phyloP scores from a whole-genome alignment of 768 basidiomycete species.

The Russula sp. region DNA sequence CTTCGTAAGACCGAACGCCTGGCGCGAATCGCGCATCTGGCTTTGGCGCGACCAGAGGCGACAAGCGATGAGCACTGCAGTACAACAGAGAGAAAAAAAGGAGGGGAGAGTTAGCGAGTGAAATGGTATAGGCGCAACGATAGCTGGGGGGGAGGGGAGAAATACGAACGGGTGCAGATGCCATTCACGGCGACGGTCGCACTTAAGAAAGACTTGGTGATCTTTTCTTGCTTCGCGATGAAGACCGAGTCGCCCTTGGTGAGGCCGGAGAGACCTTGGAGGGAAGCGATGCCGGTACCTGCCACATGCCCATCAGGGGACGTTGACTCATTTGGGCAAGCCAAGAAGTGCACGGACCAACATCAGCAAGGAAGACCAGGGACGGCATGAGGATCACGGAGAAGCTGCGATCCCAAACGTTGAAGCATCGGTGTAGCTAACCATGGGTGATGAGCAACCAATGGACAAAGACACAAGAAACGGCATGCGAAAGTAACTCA shows the following conservation, averaged over 20 bases:
- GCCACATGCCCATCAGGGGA: neutral
- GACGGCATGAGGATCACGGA: constrained; percentile 21
- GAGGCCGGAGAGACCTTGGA: constrained; percentile 21
- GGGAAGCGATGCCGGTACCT: constrained; percentile 24
- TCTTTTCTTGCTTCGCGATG: constrained; percentile 20
- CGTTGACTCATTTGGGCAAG: neutral
- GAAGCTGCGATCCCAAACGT: constrained; percentile 25
- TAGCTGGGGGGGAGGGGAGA: neutral
- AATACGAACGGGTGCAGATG: constrained; percentile 26
- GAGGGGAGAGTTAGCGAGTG: neutral
- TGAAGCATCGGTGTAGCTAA: constrained; percentile 25
- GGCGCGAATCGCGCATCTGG: constrained; percentile 13
- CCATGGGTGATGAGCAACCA: neutral
- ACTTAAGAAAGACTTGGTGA: constrained; percentile 25
- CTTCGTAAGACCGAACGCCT: constrained; percentile 11
- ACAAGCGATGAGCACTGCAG: constrained; percentile 24
- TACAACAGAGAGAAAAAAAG: neutral
- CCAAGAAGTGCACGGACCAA: constrained; percentile 20
- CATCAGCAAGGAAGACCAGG: constrained; percentile 26
- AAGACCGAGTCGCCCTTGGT: constrained; percentile 23
- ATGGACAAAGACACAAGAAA: neutral
- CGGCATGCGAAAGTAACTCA: constrained; percentile 12
- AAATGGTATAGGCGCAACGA: neutral
- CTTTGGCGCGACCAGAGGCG: constrained; percentile 25
- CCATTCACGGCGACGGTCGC: constrained; percentile 25